These are phyloP conservation scores for Colletotrichum tropicale DNA, from an alignment of 2,329 filamentous ascomycete genomes.

Conservation along the genomic window DNA sequence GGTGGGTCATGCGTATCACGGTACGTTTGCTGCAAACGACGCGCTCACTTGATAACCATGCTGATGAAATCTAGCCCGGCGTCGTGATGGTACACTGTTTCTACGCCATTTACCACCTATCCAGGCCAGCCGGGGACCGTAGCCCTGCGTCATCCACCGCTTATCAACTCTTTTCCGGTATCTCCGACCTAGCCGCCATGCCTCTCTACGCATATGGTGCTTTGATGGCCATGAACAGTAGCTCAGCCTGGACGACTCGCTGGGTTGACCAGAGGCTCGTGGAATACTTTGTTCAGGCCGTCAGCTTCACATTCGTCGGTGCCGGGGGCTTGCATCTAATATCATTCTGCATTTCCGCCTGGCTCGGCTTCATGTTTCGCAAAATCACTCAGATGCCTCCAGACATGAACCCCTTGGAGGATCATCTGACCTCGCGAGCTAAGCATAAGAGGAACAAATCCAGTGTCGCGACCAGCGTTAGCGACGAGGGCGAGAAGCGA, in stretches of 20 bases:
- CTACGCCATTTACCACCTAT: conserved; percentile 84
- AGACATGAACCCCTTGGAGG: conserved; percentile 93
- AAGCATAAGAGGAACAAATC: conserved; percentile 78
- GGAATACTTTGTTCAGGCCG: conserved; percentile 65
- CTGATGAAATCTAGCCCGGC: conserved; percentile 65
- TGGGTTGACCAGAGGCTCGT: conserved; percentile 61
- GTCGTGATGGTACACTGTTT: conserved; percentile 72
- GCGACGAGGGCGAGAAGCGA: conserved; percentile 61
- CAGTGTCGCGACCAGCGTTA: conserved; percentile 53
- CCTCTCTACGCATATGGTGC: conserved; percentile 63
- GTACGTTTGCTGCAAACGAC: conserved; percentile 53
- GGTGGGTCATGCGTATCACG: conserved; percentile 78
- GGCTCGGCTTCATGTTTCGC: conserved; percentile 78
- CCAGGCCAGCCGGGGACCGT: conserved; percentile 70
- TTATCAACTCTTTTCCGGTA: conserved; percentile 83
- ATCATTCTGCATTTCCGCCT: conserved; percentile 74
- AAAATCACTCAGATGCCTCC: conserved; percentile 84
- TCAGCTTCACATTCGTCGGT: conserved; percentile 71
- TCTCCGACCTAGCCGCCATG: conserved; percentile 68
- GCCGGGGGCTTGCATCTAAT: conserved; percentile 72
- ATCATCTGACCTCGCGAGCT: conserved; percentile 76
- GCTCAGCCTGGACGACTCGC: conserved; percentile 68
- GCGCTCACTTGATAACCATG: neutral
- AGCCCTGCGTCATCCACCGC: conserved; percentile 82
- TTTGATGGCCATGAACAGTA: conserved; percentile 48